Evolutionary conservation across 2,329 filamentous ascomycete genomes (phyloP).

Genomic region (Metarhizium guizhouense): DNA sequence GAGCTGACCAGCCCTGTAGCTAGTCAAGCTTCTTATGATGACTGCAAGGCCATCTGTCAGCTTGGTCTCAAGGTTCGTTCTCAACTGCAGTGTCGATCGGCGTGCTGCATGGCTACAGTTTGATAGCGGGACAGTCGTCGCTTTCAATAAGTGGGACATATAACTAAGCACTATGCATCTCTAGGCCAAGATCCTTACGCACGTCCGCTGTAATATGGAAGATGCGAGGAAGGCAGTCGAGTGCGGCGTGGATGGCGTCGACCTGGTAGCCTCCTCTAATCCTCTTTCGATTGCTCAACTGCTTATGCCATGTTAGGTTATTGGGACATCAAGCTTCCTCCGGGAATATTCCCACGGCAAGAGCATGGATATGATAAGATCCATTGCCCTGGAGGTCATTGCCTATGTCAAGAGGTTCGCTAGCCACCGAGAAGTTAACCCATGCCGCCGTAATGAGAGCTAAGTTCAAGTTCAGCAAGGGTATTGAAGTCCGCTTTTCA

Average conservation of each 20-base stretch:
- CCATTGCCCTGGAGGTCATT: constrained; percentile 39
- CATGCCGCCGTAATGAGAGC: not conserved
- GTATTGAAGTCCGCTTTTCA: constrained; percentile 32
- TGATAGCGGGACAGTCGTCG: too few relatives aligned
- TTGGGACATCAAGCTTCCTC: constrained; percentile 74
- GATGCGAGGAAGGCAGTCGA: constrained; percentile 68
- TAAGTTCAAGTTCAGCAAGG: not conserved
- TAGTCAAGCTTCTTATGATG: constrained; percentile 72
- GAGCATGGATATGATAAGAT: constrained; percentile 69
- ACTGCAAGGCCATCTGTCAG: constrained; percentile 91
- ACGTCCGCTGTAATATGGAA: constrained; percentile 16
- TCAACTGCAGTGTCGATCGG: not conserved
- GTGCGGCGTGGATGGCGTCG: constrained; percentile 58
- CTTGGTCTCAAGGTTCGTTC: constrained; percentile 62
- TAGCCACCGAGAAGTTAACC: not conserved
- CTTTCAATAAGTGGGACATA: constrained; percentile 21
- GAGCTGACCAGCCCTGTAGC: constrained; percentile 82
- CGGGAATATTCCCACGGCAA: constrained; percentile 84
- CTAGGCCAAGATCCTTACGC: constrained; percentile 4
- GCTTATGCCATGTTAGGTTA: constrained; percentile 24
- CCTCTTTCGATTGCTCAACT: too few relatives aligned
- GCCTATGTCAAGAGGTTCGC: constrained; percentile 10
- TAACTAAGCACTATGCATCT: constrained; percentile 8
- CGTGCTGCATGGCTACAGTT: constrained; percentile 37
- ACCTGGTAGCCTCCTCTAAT: too few relatives aligned